Evolutionary conservation across 441 rosid genomes (phyloP).

Genomic region (Eugenia klotzschiana): DNA sequence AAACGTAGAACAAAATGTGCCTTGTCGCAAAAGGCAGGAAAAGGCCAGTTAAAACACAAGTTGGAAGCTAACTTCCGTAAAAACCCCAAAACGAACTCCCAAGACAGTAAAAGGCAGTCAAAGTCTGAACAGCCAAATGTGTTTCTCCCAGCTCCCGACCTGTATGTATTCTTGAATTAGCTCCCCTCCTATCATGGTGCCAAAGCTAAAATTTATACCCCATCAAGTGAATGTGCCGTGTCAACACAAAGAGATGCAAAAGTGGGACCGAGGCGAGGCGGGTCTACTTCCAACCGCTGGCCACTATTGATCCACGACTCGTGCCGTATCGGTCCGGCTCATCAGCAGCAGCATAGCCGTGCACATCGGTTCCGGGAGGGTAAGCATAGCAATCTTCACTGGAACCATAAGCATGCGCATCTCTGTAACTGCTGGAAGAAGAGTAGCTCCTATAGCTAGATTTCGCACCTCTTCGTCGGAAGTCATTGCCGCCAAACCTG

Average conservation of each 20-base stretch:
- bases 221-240: neutral
- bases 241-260: neutral
- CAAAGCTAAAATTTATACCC: neutral
- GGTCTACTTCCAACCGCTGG: slow-evolving; percentile 22
- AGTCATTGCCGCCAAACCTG: slow-evolving; percentile 38
- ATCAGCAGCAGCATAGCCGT: neutral
- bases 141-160: neutral
- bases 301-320: slow-evolving; percentile 2
- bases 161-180: neutral
- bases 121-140: neutral
- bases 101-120: neutral
- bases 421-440: neutral
- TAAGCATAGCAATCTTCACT: neutral
- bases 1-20: neutral
- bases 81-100: neutral
- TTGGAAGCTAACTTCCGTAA: neutral
- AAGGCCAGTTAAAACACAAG: neutral
- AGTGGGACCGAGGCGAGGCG: neutral
- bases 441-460: neutral
- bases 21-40: neutral
- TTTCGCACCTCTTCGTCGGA: slow-evolving; percentile 17
- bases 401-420: neutral
- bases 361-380: neutral
- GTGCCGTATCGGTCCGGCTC: neutral
- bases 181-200: neutral